Percentiles rank a stretch among this genome's conserved stretches.
Conservation (phyloP, 75 land plant genomes). For the Gnetum montanum region DNA sequence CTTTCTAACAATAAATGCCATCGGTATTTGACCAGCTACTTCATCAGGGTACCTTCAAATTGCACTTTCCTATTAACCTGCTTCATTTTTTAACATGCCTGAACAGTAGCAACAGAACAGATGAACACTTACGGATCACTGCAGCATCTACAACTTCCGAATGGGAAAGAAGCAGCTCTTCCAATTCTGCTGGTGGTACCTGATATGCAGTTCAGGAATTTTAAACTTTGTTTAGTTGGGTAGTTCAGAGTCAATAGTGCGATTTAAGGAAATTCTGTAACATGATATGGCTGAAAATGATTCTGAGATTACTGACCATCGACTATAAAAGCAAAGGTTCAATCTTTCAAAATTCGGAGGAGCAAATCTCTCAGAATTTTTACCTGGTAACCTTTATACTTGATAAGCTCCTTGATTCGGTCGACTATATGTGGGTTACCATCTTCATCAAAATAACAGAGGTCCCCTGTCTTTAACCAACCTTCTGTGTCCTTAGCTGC, state of each 20-base stretch:
- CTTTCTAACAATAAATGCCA: constrained; percentile 49
- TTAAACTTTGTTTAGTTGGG: not conserved
- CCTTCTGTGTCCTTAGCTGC: constrained; percentile 28
- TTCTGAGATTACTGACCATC: not conserved
- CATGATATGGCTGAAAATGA: too few relatives aligned
- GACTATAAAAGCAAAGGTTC: not conserved
- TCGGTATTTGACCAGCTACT: constrained; percentile 54
- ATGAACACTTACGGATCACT: constrained; percentile 40
- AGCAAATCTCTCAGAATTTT: not conserved
- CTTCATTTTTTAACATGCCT: too few relatives aligned
- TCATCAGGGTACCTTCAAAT: constrained; percentile 63
- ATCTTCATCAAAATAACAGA: constrained; percentile 35
- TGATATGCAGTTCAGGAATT: too few relatives aligned
- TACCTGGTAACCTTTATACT: constrained; percentile 63
- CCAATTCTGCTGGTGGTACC: constrained; percentile 77
- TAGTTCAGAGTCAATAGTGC: too few relatives aligned
- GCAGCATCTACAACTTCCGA: constrained; percentile 61
- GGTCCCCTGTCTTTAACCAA: constrained; percentile 61
- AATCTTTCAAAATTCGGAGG: too few relatives aligned
- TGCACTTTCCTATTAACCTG: too few relatives aligned
- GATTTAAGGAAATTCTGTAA: too few relatives aligned
- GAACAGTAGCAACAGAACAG: too few relatives aligned
- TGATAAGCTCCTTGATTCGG: constrained; percentile 50
- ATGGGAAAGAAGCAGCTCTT: constrained; percentile 52
- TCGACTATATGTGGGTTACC: constrained; percentile 45